phyloP scores from a whole-genome alignment of 306 rosid species.

The Dalbergia cultrata region DNA sequence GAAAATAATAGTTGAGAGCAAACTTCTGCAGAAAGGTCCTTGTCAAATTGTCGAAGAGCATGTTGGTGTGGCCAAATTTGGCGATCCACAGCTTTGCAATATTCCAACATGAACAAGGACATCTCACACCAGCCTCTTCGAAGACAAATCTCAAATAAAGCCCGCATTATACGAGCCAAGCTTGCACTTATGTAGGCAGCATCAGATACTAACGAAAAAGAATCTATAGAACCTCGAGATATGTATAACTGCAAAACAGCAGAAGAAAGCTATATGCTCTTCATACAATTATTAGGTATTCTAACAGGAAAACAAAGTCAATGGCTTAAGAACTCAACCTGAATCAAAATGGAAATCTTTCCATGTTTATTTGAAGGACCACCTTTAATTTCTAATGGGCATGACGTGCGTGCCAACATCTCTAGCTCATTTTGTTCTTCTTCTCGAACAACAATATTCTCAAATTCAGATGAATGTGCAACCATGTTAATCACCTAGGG shows the following conservation, averaged over 20 bases:
- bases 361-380: slow-evolving; percentile 98
- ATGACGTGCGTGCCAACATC: slow-evolving; percentile 73
- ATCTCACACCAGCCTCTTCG: slow-evolving; percentile 97
- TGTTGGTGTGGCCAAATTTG: slow-evolving; percentile 96
- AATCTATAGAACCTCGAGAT: slow-evolving; percentile 87
- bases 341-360: slow-evolving; percentile 93
- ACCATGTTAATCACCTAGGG: slow-evolving; percentile 91
- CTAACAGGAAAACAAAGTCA: slow-evolving; percentile 31
- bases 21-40: slow-evolving; percentile 86
- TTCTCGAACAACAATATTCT: slow-evolving; percentile 95
- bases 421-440: slow-evolving; percentile 98
- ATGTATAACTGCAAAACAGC: slow-evolving; percentile 80
- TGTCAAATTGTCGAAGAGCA: slow-evolving; percentile 94
- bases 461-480: slow-evolving; percentile 94
- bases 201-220: slow-evolving; percentile 93
- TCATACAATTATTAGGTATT: slow-evolving; percentile 26
- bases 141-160: slow-evolving; percentile 91
- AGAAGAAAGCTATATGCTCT: slow-evolving; percentile 38
- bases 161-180: slow-evolving; percentile 94
- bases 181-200: slow-evolving; percentile 98
- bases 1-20: slow-evolving; percentile 52
- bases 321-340: slow-evolving; percentile 61
- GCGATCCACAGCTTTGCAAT: slow-evolving; percentile 98
- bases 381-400: slow-evolving; percentile 90
- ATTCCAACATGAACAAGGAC: slow-evolving; percentile 91